Evolutionary conservation across 306 rosid genomes (phyloP).

Genomic region (Astragalus glycyphyllos): DNA sequence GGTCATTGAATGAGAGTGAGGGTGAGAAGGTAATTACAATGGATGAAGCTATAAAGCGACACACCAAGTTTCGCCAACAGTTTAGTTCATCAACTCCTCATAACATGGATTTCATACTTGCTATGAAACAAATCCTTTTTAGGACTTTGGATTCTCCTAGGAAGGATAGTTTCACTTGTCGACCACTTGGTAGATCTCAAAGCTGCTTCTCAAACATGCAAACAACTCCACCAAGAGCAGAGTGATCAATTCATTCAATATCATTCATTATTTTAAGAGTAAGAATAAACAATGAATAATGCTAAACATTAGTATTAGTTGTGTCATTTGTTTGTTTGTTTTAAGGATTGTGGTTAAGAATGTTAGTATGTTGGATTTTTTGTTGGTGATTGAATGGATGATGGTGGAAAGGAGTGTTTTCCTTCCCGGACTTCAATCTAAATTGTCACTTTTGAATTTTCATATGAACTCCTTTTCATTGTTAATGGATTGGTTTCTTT

Average conservation of each 20-base stretch:
- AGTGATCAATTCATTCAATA: slow-evolving; percentile 11
- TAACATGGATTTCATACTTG: slow-evolving; percentile 56
- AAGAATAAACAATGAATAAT: neutral
- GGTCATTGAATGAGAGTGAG: slow-evolving; percentile 40
- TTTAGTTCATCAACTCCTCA: slow-evolving; percentile 64
- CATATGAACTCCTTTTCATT: neutral
- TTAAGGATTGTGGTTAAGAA: slow-evolving; percentile 20
- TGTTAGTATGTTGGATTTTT: neutral
- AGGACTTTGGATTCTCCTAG: slow-evolving; percentile 62
- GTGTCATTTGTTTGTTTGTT: neutral
- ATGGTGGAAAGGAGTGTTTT: slow-evolving; percentile 29
- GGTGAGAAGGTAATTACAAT: slow-evolving; percentile 44
- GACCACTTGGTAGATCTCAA: slow-evolving; percentile 60
- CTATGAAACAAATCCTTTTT: slow-evolving; percentile 66
- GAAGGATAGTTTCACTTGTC: slow-evolving; percentile 45
- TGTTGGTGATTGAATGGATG: slow-evolving; percentile 48
- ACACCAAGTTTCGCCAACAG: slow-evolving; percentile 56
- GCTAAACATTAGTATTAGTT: neutral
- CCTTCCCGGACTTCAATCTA: slow-evolving; percentile 55
- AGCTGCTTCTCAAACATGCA: slow-evolving; percentile 62
- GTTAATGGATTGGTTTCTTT: slow-evolving; percentile 6
- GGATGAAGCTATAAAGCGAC: slow-evolving; percentile 71
- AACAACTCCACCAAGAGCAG: slow-evolving; percentile 28
- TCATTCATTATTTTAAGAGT: neutral
- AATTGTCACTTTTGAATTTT: slow-evolving; percentile 37